Evolutionary conservation across 768 basidiomycete species (phyloP), one percentile per base, ranked within the genome.

Genomic region (Macrolepiota dolichaula): DNA sequence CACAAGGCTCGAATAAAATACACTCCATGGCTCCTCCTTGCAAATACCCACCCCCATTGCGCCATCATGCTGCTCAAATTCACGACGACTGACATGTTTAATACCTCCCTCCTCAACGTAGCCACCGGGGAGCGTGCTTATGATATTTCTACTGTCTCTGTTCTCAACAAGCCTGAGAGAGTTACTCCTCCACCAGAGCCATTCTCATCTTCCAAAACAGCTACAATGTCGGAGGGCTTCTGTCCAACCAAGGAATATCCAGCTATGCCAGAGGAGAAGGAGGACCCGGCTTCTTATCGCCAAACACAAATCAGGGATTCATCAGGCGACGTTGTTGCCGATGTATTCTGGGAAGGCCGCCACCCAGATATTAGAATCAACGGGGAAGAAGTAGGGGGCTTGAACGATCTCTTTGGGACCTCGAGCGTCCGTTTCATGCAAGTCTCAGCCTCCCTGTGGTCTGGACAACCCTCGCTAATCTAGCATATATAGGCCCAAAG

Each of bases 341-440:
- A 80, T 49, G 80, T 87, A 15, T 66, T 66, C 22, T 87, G 85
- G 85, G 77, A 73, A 19, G 83, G 83, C 6, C 75, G 80, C 47
- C 77, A 78, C 15, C 85, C 85, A 13, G 72, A 81, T 55, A 80
- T 87, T 50, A 74, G 69, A 24, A 80, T 87, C 51, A 73, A 76
- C 40, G 79, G 78, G 38, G 82, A 85, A 67, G 77, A 77, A 51
- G 67, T 83, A n/a, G 79, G 84, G 11, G 76, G 76, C 29, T 74
- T 84, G 38, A 78, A 77, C 40, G 79, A 79, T n/a, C 76, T 87
- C 25, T 87, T 87, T 71, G 85, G 84, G 10, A 76, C 82, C 12
- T 77, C 80, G 17, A 81, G 77, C 22, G 77, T 82, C 24, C 80
- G 80, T 55, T 80, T 86, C 63, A 78, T 83, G 85, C 85, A 64